These are phyloP conservation scores for Cryptococcus depauperatus DNA, from an alignment of 1,284 basidiomycete species.

Conservation along the genomic window DNA sequence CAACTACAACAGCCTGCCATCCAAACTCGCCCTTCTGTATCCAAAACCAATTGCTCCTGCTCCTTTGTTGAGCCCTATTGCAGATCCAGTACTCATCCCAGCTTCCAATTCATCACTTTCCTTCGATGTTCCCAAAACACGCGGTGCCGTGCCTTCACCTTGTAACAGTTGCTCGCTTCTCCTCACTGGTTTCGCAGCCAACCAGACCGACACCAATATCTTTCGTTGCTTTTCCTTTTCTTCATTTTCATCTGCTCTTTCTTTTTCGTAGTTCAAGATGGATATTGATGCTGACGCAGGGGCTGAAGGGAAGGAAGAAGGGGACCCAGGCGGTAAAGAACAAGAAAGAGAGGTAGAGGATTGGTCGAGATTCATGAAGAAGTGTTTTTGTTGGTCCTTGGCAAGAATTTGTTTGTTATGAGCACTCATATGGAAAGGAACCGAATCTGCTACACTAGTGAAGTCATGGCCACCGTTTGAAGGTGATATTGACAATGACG, in stretches of 20 bases:
- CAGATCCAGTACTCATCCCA: background rate
- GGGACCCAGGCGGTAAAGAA: background rate
- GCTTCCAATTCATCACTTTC: background rate
- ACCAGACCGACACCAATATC: background rate
- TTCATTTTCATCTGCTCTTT: too few relatives aligned
- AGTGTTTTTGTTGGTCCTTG: too few relatives aligned
- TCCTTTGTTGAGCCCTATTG: background rate
- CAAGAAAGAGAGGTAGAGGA: background rate
- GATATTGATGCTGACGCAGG: too few relatives aligned
- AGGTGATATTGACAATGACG: too few relatives aligned
- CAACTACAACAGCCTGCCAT: background rate
- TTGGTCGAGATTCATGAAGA: background rate
- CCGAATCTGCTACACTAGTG: too few relatives aligned
- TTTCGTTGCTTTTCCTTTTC: background rate
- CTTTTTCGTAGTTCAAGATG: too few relatives aligned
- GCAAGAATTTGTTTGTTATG: too few relatives aligned
- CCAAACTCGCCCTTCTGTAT: conserved; percentile 3
- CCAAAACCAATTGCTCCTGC: background rate
- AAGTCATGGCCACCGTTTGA: too few relatives aligned
- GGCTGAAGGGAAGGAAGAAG: background rate
- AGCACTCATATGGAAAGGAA: too few relatives aligned
- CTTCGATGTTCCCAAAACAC: background rate
- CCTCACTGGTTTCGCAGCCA: background rate
- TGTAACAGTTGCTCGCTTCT: background rate
- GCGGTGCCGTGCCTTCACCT: background rate